Base-by-base conservation (phyloP, 495 filamentous ascomycete genomes). In the Aspergillus coremiiformis region DNA sequence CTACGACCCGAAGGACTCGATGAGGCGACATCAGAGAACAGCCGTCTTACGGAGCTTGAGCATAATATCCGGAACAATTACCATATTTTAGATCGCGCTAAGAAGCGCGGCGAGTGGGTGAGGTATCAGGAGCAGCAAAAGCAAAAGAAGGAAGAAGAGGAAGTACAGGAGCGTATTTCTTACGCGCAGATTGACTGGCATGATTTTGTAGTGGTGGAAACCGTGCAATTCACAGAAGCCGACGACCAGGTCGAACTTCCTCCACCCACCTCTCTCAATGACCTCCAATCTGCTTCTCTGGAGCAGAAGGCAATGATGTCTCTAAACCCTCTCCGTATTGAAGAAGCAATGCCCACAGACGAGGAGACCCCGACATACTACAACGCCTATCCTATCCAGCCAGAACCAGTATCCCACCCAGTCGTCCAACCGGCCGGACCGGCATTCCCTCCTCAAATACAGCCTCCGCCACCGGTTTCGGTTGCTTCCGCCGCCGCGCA, bases 131-230 rank as follows among this genome's bases (percentile, higher is more conserved):
- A 91, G 55, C 77, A 84, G 49, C 87, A 96, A 68, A 95, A 92
- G 66, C 79, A 83, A 50, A 86, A 89, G 75, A 86, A 93, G 56
- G 90, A 95, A 59, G 89, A 95, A 60, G 82, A 91, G 55, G 85
- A 84, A 39, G 89, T 95, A 64, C 82, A 86, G 59, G 90, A 96
- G 66, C 82, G 82, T 49, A 68, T 94, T 19, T 81, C 87, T 54
- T 97, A 92, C 61, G 84, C 87, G 8, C 85, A 92, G 60, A 93
- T 98, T 57, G 93, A 98, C 65, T 98, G 93, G 93, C 90, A 96
- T 60, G 93, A 97, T 67, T 97, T 97, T 56, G 85, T 91, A 21
- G 84, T 98, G 23, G 90, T 96, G 20, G 93, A 96, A 69, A 96
- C 92, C 2, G 89, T 97, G n/a, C 70, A 86, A 23, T 98, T 98